Conservation (phyloP, 2,329 filamentous ascomycete species). For the Hymenoscyphus albidus region DNA sequence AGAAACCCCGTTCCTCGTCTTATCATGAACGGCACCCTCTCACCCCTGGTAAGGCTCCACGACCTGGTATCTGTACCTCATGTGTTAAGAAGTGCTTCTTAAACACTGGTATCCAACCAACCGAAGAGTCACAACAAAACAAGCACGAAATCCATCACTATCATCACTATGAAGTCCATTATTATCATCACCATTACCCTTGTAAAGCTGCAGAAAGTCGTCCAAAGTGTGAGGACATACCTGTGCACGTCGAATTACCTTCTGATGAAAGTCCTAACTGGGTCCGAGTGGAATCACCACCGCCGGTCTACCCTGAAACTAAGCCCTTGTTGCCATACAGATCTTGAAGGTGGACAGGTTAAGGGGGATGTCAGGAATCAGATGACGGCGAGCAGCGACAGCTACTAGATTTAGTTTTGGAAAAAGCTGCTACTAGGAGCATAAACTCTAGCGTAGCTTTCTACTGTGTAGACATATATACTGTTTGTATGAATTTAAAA, state of each 20-base stretch:
- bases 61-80: constrained; percentile 13
- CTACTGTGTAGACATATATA: too few relatives aligned
- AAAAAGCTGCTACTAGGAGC: too few relatives aligned
- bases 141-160: constrained; percentile 4
- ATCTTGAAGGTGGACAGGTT: not conserved
- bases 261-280: not conserved
- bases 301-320: not conserved
- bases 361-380: too few relatives aligned
- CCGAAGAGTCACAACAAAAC: constrained; percentile 7
- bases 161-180: too few relatives aligned
- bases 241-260: constrained; percentile 3
- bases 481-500: too few relatives aligned
- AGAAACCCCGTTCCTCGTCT: constrained; percentile 9
- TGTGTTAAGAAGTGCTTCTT: too few relatives aligned
- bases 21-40: constrained; percentile 11
- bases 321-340: not conserved
- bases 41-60: constrained; percentile 7
- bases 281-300: not conserved
- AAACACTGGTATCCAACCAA: constrained; percentile 7
- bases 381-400: too few relatives aligned
- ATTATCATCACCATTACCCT: not conserved
- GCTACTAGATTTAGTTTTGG: too few relatives aligned
- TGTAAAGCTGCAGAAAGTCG: not conserved
- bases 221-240: not conserved
- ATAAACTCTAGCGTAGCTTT: too few relatives aligned